Percentiles rank a stretch among this genome's conserved stretches.
Conservation (phyloP, 345 rosid genomes). For the Gossypioides kirkii region DNA sequence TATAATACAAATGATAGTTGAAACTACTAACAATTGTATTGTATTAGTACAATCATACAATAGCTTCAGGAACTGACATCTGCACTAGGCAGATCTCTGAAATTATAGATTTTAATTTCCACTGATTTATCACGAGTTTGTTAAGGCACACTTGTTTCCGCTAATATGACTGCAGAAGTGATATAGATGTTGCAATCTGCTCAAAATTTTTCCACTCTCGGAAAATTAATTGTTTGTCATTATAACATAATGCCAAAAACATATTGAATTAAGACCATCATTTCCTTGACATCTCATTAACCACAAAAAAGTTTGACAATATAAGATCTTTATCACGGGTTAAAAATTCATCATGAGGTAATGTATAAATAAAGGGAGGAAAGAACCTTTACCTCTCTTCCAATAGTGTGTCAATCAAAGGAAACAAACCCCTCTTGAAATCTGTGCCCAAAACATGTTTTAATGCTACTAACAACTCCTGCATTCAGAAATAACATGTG, state of each 20-base stretch:
- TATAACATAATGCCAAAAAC: background rate
- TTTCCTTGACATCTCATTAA: background rate
- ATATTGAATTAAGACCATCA: background rate
- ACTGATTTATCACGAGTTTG: background rate
- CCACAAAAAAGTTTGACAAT: background rate
- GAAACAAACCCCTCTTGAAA: constrained; percentile 96
- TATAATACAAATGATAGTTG: background rate
- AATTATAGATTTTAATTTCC: background rate
- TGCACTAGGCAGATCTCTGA: background rate
- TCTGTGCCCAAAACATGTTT: constrained; percentile 98
- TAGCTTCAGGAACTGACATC: background rate
- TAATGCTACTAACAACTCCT: constrained; percentile 92
- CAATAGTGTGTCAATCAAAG: constrained; percentile 87
- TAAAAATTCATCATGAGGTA: background rate
- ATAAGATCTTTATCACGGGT: background rate
- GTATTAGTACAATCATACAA: background rate
- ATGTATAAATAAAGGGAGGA: background rate
- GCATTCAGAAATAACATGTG: constrained; percentile 29
- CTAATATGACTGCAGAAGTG: background rate
- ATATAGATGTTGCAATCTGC: too few species aligned
- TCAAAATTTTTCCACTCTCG: too few species aligned
- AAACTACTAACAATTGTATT: background rate
- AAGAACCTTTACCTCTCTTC: constrained; percentile 69
- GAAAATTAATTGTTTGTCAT: too few species aligned
- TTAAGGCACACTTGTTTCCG: background rate